Conservation (phyloP, 495 filamentous ascomycete genomes). For the Aspergillus haitiensis region DNA sequence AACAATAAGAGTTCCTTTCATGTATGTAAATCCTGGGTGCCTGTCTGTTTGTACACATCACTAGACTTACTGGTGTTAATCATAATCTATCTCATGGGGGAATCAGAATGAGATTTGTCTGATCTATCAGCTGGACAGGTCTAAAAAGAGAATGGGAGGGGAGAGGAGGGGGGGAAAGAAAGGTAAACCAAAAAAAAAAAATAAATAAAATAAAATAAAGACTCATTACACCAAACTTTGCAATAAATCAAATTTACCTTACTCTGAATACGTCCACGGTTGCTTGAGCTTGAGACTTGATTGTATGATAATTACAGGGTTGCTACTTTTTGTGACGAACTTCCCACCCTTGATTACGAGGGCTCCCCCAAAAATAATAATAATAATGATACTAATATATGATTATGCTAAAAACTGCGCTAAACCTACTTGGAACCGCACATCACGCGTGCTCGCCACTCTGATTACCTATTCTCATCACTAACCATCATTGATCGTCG, state of each 20-base stretch:
- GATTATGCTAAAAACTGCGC: slow-evolving; percentile 3
- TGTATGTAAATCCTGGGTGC: neutral
- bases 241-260: too few species aligned
- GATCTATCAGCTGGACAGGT: slow-evolving; percentile 29
- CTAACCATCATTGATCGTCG: slow-evolving; percentile 1
- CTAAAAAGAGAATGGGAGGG: slow-evolving; percentile 6
- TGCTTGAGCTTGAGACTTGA: too few species aligned
- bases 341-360: neutral
- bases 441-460: slow-evolving; percentile 26
- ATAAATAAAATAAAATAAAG: neutral
- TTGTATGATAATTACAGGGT: too few species aligned
- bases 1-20: neutral
- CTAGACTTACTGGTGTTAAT: neutral
- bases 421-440: slow-evolving; percentile 11
- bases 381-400: slow-evolving; percentile 7
- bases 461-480: slow-evolving; percentile 4
- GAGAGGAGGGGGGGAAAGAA: neutral
- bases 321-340: too few species aligned
- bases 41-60: slow-evolving; percentile 4
- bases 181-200: neutral
- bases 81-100: neutral
- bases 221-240: too few species aligned
- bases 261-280: too few species aligned
- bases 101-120: slow-evolving; percentile 5
- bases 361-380: slow-evolving; percentile 7